Conservation (phyloP, 164 flowering plant genomes). For the Liriodendron chinense region DNA sequence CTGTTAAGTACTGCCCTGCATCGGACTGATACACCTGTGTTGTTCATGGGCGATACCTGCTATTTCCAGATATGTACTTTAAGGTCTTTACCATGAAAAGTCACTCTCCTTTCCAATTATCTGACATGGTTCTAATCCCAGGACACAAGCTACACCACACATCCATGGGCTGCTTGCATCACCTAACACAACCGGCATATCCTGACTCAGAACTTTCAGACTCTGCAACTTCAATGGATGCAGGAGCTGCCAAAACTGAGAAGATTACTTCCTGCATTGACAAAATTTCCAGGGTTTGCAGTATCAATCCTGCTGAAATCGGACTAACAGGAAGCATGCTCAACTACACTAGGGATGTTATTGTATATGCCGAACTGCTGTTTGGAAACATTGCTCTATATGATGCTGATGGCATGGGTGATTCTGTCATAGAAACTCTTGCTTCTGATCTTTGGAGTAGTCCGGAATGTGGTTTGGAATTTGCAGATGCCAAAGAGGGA, state of each 20-base stretch:
- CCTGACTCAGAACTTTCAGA: constrained; percentile 43
- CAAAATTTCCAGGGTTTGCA: constrained; percentile 27
- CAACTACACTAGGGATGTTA: constrained; percentile 38
- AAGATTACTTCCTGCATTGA: constrained; percentile 21
- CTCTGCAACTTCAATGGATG: constrained; percentile 41
- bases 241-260: constrained; percentile 13
- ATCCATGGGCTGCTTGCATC: constrained; percentile 27
- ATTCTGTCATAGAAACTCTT: constrained; percentile 34
- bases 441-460: constrained; percentile 43
- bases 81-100: neutral
- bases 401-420: constrained; percentile 16
- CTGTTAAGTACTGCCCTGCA: too few species aligned
- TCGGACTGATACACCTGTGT: too few species aligned
- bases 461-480: constrained; percentile 18
- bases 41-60: too few species aligned
- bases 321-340: constrained; percentile 41
- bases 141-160: constrained; percentile 33
- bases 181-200: constrained; percentile 16
- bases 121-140: constrained; percentile 25
- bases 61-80: too few species aligned
- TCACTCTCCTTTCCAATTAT: neutral
- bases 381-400: constrained; percentile 28
- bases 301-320: constrained; percentile 21
- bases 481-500: constrained; percentile 32
- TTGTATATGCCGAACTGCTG: constrained; percentile 52